Evolutionary conservation across 106 monocot species (phyloP), one percentile per base, ranked within the genome.

Genomic region (Dendrobium huoshanense): DNA sequence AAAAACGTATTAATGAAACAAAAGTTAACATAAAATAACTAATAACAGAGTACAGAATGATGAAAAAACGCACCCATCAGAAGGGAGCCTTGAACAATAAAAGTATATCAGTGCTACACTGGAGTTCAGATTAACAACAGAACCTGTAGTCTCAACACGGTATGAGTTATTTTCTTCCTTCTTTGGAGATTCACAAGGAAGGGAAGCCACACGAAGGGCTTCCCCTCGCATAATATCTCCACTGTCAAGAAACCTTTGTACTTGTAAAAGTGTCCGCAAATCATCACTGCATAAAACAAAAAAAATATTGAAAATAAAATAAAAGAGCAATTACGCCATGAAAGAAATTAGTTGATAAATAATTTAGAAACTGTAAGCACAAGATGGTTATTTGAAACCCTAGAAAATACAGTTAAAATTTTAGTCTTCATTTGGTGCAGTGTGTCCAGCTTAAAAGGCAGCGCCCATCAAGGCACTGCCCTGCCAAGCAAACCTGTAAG

Each of bases 1-100:
- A 72, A 40, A 0, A 3, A 67, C 1, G 4, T 43, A 43, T 7
- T 22, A 58, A 70, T 15, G 55, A 61, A 79, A 33, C 29, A 64
- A 13, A 27, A 43, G 18, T n/a, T 5, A 67, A 45, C 6, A 68
- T 11, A 9, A 9, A 76, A 80, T 25, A 59, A 41, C 45, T 45
- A 45, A 45, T 77, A 55, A 3, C 22, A 5, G 20, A 78, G 18
- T 37, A 61, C 18, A 33, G 56, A 43, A 37, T 67, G 22, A 64
- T 24, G 7, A 68, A 29, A 64, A n/a, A 80, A 81, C 48, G 22
- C 58, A 92, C 91, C 85, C 40, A 80, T 92, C 91, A 42, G 89
- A 87, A 49, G 91, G 91, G 54, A 92, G 91, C 55, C 87, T 78
- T 5, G 89, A 87, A 75, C 92, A 92, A 75, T 89, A 92, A 55